phyloP scores from a whole-genome alignment of 257 asterid genomes.

The Lithospermum erythrorhizon region DNA sequence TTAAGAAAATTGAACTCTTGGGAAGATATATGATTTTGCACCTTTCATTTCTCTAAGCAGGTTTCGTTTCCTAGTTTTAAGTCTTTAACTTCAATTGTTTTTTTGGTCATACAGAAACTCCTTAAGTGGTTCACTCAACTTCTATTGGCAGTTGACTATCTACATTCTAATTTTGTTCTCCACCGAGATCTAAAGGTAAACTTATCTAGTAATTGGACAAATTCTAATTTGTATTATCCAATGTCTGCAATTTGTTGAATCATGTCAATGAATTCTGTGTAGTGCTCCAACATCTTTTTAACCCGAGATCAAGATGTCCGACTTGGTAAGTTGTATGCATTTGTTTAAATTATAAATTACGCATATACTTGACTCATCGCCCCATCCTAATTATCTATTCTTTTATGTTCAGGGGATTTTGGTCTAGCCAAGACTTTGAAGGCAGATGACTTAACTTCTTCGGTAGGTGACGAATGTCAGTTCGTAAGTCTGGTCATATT shows the following conservation, averaged over 20 bases:
- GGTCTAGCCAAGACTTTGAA: constrained; percentile 96
- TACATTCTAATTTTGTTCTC: constrained; percentile 86
- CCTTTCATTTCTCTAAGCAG: not conserved
- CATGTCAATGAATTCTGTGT: constrained; percentile 19
- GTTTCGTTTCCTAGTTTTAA: not conserved
- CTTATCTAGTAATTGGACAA: constrained; percentile 4
- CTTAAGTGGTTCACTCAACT: constrained; percentile 94
- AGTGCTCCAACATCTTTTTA: constrained; percentile 98
- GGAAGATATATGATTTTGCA: not conserved
- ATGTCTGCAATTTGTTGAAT: constrained; percentile 2
- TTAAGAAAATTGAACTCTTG: too few species aligned
- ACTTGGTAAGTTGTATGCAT: constrained; percentile 47
- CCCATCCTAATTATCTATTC: constrained; percentile 1
- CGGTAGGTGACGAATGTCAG: constrained; percentile 43
- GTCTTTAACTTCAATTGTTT: not conserved
- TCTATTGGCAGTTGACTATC: constrained; percentile 85
- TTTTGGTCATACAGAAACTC: constrained; percentile 47
- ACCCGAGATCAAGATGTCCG: constrained; percentile 90
- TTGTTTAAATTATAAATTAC: constrained; percentile 5
- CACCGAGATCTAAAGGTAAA: constrained; percentile 93
- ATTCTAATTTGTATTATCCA: constrained; percentile 5
- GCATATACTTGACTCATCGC: constrained; percentile 5
- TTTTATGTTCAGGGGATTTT: constrained; percentile 61
- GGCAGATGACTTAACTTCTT: constrained; percentile 98
- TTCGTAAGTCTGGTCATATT: constrained; percentile 7